Percentiles rank a stretch among this genome's conserved stretches.
Evolutionary conservation across 1,284 basidiomycete species (phyloP).

Genomic region (Pseudozyma tsukubaensis): DNA sequence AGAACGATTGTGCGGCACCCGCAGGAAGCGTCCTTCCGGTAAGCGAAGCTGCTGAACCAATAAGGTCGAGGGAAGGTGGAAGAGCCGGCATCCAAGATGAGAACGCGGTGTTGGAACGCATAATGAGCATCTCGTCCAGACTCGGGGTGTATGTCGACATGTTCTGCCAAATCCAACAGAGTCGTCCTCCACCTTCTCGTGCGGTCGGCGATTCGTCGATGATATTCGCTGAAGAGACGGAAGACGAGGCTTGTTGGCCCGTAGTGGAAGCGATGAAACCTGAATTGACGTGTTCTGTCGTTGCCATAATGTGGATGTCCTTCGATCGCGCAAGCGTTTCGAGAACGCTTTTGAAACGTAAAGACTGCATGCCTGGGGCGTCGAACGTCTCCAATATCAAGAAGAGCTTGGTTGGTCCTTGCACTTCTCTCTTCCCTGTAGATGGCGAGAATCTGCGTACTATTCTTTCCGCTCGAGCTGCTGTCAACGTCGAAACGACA

Average conservation of each 20-base stretch:
- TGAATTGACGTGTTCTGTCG: conserved; percentile 45
- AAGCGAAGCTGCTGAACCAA: conserved; percentile 23
- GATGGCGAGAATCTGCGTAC: conserved; percentile 17
- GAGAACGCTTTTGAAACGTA: conserved; percentile 39
- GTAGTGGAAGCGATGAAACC: conserved; percentile 35
- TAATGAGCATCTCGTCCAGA: conserved; percentile 51
- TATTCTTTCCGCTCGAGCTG: conserved; percentile 40
- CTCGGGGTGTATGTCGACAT: conserved; percentile 38
- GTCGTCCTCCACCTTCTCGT: conserved; percentile 7
- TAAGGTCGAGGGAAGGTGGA: conserved; percentile 34
- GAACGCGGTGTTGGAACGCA: conserved; percentile 47
- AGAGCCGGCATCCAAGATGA: conserved; percentile 40
- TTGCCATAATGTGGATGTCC: conserved; percentile 51
- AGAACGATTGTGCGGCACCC: not conserved
- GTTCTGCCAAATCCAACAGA: conserved; percentile 52
- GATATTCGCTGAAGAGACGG: not conserved
- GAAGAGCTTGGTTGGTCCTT: conserved; percentile 35
- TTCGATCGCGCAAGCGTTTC: conserved; percentile 25
- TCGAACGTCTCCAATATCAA: conserved; percentile 47
- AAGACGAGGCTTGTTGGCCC: conserved; percentile 9
- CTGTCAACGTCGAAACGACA: conserved; percentile 34
- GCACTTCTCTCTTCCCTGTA: not conserved
- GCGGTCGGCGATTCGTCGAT: not conserved
- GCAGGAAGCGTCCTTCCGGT: not conserved
- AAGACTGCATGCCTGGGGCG: conserved; percentile 41